These are phyloP conservation scores for Eucalyptus regnans DNA, from an alignment of 345 rosid genomes.

Conservation along the genomic window DNA sequence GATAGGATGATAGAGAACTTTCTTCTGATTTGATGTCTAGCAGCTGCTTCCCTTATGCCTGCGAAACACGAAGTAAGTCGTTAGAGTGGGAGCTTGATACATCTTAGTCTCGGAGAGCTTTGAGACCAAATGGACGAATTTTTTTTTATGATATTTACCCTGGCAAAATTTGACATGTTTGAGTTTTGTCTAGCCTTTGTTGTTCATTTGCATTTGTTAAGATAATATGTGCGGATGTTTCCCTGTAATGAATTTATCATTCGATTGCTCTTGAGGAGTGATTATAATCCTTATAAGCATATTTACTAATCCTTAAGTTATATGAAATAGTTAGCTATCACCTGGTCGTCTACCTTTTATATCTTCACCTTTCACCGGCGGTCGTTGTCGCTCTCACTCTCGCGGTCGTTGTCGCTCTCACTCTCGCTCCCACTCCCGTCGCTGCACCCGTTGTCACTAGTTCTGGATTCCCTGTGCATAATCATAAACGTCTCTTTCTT, in stretches of 20 bases:
- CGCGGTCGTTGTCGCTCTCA: slow-evolving; percentile 10
- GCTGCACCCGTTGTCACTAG: too few relatives aligned
- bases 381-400: slow-evolving; percentile 12
- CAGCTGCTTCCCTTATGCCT: background rate
- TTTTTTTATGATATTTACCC: too few relatives aligned
- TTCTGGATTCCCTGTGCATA: too few relatives aligned
- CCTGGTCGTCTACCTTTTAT: background rate
- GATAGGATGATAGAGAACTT: background rate
- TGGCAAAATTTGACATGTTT: background rate
- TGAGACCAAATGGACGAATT: background rate
- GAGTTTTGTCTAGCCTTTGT: background rate
- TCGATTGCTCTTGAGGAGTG: background rate
- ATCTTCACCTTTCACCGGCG: background rate
- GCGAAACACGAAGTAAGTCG: background rate
- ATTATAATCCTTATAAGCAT: background rate
- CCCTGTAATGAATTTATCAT: background rate
- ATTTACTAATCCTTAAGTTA: background rate
- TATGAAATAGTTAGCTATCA: background rate
- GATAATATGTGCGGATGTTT: background rate
- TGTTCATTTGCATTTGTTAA: background rate
- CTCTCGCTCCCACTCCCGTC: slow-evolving; percentile 4
- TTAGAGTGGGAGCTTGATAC: background rate
- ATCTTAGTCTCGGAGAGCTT: background rate
- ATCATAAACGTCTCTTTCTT: background rate
- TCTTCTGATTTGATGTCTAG: background rate